Evolutionary conservation across 495 filamentous ascomycete genomes (phyloP), one percentile per base, ranked within the genome.

Genomic region (Xylaria cubensis): DNA sequence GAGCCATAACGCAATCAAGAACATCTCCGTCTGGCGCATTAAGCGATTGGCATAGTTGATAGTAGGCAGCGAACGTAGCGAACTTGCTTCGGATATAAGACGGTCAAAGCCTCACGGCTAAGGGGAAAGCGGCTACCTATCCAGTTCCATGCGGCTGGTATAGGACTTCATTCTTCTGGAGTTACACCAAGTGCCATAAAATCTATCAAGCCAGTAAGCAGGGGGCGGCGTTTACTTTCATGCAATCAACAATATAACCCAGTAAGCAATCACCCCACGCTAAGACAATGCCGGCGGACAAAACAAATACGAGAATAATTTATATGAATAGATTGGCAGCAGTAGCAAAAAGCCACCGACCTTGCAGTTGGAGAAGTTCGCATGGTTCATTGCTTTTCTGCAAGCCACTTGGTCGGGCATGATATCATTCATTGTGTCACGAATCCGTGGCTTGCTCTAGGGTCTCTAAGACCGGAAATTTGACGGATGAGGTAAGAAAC

Each of bases 371-470:
- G 17, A n/a, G 39, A 21, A 64, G 8, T 15, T 29, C 36, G 9
- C 61, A 64, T 64, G 39, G 61, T 64, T 29, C 29, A 64, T 67
- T 67, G 65, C 65, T 67, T 67, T 67, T 67, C 39, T 56, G 29
- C 15, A 26, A 55, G 48, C 44, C 64, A 51, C 29, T 51, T 24
- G 39, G 8, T 67, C 29, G 64, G n/a, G 21, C 29, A 39, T 39
- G 46, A 44, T 29, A 55, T 24, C 53, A 64, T 29, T 24, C 53
- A 64, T 29, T 24, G 7, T 46, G 48, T 48, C 34, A 61, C 69
- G 36, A 64, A 34, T 41, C 29, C 41, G 48, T 71, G 59, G 69
- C 48, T 64, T 62, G 46, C n/a, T 55, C 61, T 36, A 62, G 12
- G 26, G 4, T 36, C 36, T 8, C 5, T 32, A 8, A 15, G 39